Percentiles rank a stretch among this genome's conserved stretches.
These are phyloP conservation scores for Gnomoniopsis sp. DNA, from an alignment of 2,329 filamentous ascomycete genomes.

Conservation along the genomic window DNA sequence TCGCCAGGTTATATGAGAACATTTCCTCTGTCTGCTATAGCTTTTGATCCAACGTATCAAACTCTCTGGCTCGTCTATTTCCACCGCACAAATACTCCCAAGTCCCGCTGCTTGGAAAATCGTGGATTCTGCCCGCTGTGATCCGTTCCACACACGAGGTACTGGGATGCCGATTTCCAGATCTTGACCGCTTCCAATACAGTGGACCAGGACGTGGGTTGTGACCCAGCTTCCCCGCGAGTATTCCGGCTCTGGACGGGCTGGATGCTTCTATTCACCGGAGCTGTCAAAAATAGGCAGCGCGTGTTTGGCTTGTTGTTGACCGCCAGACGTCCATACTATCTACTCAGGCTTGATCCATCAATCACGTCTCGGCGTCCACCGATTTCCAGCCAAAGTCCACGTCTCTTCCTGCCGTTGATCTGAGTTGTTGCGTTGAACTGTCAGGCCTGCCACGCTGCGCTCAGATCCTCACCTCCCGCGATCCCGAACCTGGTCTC, in stretches of 20 bases:
- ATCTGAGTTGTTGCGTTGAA: not conserved
- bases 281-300: not conserved
- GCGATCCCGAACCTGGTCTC: conserved; percentile 9
- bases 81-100: not conserved
- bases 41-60: too few species aligned
- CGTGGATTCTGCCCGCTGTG: not conserved
- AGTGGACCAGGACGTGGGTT: conserved; percentile 14
- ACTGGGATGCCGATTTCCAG: not conserved
- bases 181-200: conserved; percentile 16
- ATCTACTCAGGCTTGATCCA: not conserved
- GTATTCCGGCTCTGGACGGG: not conserved
- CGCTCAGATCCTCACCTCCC: not conserved
- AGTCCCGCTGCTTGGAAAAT: not conserved
- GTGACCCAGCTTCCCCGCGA: not conserved
- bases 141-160: not conserved
- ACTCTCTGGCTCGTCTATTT: not conserved
- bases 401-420: not conserved
- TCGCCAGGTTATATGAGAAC: too few species aligned
- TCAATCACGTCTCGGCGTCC: not conserved
- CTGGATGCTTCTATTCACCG: not conserved
- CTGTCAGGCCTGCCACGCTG: not conserved
- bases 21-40: too few species aligned
- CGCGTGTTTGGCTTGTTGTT: not conserved
- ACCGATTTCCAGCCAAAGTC: not conserved
- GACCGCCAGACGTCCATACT: not conserved